These are phyloP conservation scores for Neurospora terricola DNA, from an alignment of 495 filamentous ascomycete species.

Conservation along the genomic window DNA sequence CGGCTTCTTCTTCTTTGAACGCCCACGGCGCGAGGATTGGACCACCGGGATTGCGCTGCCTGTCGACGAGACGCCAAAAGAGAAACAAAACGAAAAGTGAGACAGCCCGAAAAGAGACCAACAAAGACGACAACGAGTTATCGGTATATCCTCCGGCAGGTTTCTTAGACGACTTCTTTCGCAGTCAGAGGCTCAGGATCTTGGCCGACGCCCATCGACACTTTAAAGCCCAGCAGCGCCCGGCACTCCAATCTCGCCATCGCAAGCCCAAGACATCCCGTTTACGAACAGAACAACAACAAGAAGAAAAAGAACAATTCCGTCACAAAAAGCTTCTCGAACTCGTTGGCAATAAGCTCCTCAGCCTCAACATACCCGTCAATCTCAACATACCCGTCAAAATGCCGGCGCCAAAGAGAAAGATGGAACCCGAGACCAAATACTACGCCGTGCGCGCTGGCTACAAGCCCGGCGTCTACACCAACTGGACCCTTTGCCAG, in stretches of 20 bases:
- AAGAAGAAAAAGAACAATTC: background rate
- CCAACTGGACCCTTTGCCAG: constrained; percentile 71
- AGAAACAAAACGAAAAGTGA: background rate
- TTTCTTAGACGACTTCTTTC: background rate
- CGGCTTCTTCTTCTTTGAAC: background rate
- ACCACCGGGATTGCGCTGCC: background rate
- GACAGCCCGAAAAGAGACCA: background rate
- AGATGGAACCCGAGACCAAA: constrained; percentile 32
- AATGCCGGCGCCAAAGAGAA: background rate
- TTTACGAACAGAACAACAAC: background rate
- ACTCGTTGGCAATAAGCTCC: background rate
- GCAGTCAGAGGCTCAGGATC: background rate
- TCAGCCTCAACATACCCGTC: background rate
- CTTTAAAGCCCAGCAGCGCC: background rate
- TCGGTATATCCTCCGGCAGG: background rate
- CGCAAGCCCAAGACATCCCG: background rate
- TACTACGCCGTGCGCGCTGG: constrained; percentile 84
- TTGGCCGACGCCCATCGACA: background rate
- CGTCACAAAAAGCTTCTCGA: background rate
- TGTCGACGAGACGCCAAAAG: background rate
- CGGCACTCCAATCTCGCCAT: background rate
- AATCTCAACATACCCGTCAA: background rate
- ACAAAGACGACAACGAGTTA: background rate
- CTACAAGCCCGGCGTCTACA: constrained; percentile 75
- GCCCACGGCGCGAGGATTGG: background rate